A percentile compares a stretch with the other conserved stretches of the same genome.
Evolutionary conservation across 805 yeast genomes (phyloP).

Genomic region (Candida orba): DNA sequence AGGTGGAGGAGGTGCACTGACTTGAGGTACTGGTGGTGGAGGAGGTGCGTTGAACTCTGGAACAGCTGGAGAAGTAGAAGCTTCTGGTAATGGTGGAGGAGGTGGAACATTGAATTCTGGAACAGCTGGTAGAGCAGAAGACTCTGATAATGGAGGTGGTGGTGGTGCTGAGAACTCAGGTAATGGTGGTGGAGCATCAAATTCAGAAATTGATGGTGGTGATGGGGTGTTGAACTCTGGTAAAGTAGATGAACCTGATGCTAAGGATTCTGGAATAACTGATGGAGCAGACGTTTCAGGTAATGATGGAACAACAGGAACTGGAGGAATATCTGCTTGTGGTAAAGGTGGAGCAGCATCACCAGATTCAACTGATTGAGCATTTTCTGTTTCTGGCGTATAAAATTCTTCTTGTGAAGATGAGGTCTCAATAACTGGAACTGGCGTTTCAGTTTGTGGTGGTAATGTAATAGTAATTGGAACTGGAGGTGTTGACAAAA

Average conservation of each 20-base stretch:
- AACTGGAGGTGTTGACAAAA: background rate
- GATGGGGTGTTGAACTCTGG: slow-evolving; percentile 8
- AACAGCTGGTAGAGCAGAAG: slow-evolving; percentile 25
- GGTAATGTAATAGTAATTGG: slow-evolving; percentile 26
- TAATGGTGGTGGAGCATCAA: slow-evolving; percentile 24
- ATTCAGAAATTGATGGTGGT: slow-evolving; percentile 23
- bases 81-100: slow-evolving; percentile 26
- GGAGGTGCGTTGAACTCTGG: slow-evolving; percentile 19
- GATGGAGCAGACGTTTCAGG: slow-evolving; percentile 26
- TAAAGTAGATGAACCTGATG: slow-evolving; percentile 16
- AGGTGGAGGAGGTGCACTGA: slow-evolving; percentile 25
- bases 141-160: slow-evolving; percentile 22
- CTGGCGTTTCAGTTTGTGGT: slow-evolving; percentile 9
- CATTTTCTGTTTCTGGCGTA: slow-evolving; percentile 3
- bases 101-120: slow-evolving; percentile 25
- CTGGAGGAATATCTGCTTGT: background rate
- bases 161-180: slow-evolving; percentile 28
- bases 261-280: too few species aligned
- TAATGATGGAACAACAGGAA: slow-evolving; percentile 22
- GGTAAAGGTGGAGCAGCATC: slow-evolving; percentile 25
- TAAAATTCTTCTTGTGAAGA: slow-evolving; percentile 3
- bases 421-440: background rate
- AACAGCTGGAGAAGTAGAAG: slow-evolving; percentile 18
- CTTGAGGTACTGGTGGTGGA: slow-evolving; percentile 21
- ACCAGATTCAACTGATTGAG: slow-evolving; percentile 14